Conservation (phyloP, 108 stramenopile genomes). For the Nitzschia putrida region DNA sequence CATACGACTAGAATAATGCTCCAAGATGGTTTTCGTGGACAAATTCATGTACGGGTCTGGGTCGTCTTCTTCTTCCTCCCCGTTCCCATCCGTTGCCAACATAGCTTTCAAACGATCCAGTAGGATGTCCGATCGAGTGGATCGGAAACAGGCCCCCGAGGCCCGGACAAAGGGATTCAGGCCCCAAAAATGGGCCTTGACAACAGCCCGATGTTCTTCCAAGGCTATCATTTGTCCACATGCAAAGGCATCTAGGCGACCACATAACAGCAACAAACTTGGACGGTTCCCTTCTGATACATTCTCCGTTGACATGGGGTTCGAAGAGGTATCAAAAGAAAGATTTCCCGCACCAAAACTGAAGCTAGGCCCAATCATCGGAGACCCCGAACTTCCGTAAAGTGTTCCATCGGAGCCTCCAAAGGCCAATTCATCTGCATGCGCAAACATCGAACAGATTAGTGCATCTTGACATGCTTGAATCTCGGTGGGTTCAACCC, state of each 20-base stretch:
- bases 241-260: conserved; percentile 74
- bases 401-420: conserved; percentile 9
- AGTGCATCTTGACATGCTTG: conserved; percentile 55
- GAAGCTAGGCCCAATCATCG: conserved; percentile 1
- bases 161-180: conserved; percentile 65
- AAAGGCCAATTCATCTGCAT: conserved; percentile 82
- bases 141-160: conserved; percentile 35
- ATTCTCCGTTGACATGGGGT: not conserved
- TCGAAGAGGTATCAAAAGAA: not conserved
- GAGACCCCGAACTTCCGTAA: too few species aligned
- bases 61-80: conserved; percentile 29
- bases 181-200: conserved; percentile 76
- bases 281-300: conserved; percentile 65
- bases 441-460: conserved; percentile 71
- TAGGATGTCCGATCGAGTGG: conserved; percentile 41
- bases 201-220: conserved; percentile 76
- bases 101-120: conserved; percentile 53
- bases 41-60: conserved; percentile 38
- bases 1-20: conserved; percentile 60
- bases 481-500: conserved; percentile 23
- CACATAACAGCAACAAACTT: conserved; percentile 67
- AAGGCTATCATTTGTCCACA: conserved; percentile 83
- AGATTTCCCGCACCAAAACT: not conserved
- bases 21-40: conserved; percentile 64
- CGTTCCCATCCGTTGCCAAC: conserved; percentile 23